phyloP scores from a whole-genome alignment of 2,329 filamentous ascomycete species.

The Fusarium sarcochroum region DNA sequence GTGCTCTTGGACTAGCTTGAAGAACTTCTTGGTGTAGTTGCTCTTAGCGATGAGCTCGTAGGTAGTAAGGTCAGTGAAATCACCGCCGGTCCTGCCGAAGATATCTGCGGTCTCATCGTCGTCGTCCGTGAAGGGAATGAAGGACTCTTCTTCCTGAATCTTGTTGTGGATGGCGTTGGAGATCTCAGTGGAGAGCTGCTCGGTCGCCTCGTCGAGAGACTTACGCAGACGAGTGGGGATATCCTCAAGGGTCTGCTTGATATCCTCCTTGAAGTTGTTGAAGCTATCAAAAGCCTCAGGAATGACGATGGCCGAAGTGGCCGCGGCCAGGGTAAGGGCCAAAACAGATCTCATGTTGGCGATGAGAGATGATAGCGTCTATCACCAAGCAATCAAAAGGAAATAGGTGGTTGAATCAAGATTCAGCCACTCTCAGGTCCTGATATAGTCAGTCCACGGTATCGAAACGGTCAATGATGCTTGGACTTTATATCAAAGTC shows the following conservation, averaged over 20 bases:
- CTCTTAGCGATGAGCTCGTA: conserved; percentile 83
- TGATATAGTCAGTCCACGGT: background rate
- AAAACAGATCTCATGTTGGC: conserved; percentile 39
- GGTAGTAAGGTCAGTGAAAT: conserved; percentile 77
- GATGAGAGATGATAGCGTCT: background rate
- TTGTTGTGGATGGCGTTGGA: conserved; percentile 24
- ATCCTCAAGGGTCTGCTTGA: conserved; percentile 23
- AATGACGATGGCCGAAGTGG: conserved; percentile 41
- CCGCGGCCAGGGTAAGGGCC: conserved; percentile 38
- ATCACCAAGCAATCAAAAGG: background rate
- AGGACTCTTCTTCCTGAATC: conserved; percentile 22
- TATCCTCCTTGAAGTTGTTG: conserved; percentile 18
- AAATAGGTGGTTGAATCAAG: background rate
- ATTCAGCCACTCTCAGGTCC: conserved; percentile 1
- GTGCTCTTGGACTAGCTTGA: conserved; percentile 80
- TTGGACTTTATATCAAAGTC: conserved; percentile 16
- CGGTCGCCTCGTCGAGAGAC: conserved; percentile 28
- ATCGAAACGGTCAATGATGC: conserved; percentile 32
- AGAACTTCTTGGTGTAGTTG: conserved; percentile 83
- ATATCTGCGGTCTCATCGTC: conserved; percentile 1
- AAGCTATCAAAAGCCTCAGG: conserved; percentile 23
- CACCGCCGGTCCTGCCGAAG: conserved; percentile 35
- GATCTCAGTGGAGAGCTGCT: conserved; percentile 35
- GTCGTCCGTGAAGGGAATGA: background rate
- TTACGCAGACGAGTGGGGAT: conserved; percentile 15